These are phyloP conservation scores for Plasmodium falciparum DNA, from an alignment of 169 alveolate species.

Conservation along the genomic window DNA sequence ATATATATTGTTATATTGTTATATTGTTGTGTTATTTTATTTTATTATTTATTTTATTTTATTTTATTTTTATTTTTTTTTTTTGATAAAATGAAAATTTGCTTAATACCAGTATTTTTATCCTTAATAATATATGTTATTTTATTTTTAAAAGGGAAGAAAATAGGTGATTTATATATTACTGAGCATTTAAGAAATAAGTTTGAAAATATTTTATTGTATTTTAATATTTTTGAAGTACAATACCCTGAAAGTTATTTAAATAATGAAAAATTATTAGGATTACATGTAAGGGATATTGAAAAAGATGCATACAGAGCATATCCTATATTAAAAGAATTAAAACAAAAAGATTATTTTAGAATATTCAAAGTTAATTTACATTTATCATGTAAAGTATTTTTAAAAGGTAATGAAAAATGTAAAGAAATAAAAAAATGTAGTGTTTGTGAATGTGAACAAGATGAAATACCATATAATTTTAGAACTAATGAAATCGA, in stretches of 20 bases:
- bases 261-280: constrained; percentile 20
- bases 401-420: constrained; percentile 22
- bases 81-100: no score
- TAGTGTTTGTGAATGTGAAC: constrained; percentile 61
- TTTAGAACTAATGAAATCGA: constrained; percentile 58
- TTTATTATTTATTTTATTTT: no score
- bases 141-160: constrained; percentile 11
- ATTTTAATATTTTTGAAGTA: constrained; percentile 39
- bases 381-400: constrained; percentile 30
- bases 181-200: background rate
- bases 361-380: constrained; percentile 45
- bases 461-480: constrained; percentile 55
- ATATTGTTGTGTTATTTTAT: no score
- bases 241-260: constrained; percentile 24
- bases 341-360: constrained; percentile 64
- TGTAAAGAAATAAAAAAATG: constrained; percentile 63
- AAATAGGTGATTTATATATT: background rate
- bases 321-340: constrained; percentile 29
- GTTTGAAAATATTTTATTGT: constrained; percentile 35
- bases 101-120: constrained; percentile 1
- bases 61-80: no score
- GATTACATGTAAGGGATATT: constrained; percentile 36
- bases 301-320: constrained; percentile 46
- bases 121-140: constrained; percentile 3
- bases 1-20: no score